Percentiles rank a stretch among this genome's conserved stretches.
Conservation (phyloP, 2,329 filamentous ascomycete genomes). For the Fusarium sp. region DNA sequence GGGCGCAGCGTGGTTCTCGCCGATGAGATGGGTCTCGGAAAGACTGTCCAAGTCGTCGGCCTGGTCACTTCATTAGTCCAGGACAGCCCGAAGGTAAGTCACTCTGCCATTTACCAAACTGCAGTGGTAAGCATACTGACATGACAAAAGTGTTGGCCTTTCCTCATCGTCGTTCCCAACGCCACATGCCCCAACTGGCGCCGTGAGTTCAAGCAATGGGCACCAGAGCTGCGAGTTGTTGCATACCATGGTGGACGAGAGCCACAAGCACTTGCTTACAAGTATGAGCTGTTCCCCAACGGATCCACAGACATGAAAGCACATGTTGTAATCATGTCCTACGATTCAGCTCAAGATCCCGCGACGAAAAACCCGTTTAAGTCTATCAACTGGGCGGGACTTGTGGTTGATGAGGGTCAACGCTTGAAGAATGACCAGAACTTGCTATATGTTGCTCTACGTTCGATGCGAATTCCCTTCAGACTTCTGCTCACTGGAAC, state of each 20-base stretch:
- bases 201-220: slow-evolving; percentile 95
- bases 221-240: slow-evolving; percentile 88
- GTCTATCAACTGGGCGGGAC: slow-evolving; percentile 83
- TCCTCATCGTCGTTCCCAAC: slow-evolving; percentile 93
- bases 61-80: slow-evolving; percentile 82
- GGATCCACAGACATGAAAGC: slow-evolving; percentile 79
- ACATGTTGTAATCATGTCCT: slow-evolving; percentile 95
- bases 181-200: slow-evolving; percentile 98
- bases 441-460: slow-evolving; percentile 82
- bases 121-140: slow-evolving; percentile 30
- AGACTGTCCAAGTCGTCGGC: slow-evolving; percentile 93
- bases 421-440: slow-evolving; percentile 94
- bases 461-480: slow-evolving; percentile 82
- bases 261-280: slow-evolving; percentile 82
- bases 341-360: slow-evolving; percentile 87
- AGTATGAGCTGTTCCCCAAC: slow-evolving; percentile 87
- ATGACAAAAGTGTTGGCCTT: slow-evolving; percentile 80
- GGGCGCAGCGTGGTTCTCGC: slow-evolving; percentile 91
- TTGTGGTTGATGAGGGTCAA: slow-evolving; percentile 96
- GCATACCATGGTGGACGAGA: slow-evolving; percentile 87
- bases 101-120: neutral
- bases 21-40: slow-evolving; percentile 98
- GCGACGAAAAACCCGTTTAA: slow-evolving; percentile 76
- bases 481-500: slow-evolving; percentile 91
- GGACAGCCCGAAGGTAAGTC: slow-evolving; percentile 67